phyloP scores from a whole-genome alignment of 495 filamentous ascomycete genomes.

The Penicillium silybi region DNA sequence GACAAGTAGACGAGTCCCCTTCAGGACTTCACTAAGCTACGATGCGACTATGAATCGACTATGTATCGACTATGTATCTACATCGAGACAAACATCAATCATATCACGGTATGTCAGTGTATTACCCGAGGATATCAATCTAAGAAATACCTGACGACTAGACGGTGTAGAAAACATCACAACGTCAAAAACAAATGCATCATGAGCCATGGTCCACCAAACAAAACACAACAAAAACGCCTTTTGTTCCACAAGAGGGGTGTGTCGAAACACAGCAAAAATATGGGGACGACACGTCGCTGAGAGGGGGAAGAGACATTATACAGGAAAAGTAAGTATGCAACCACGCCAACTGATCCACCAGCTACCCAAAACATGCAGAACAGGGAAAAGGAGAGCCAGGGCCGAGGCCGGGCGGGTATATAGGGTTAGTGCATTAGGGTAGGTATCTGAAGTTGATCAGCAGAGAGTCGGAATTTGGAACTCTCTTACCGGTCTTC shows the following conservation, averaged over 20 bases:
- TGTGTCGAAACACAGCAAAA: neutral
- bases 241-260: constrained; percentile 4
- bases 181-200: constrained; percentile 9
- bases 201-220: constrained; percentile 12
- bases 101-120: neutral
- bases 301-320: constrained; percentile 11
- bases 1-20: no score
- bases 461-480: neutral
- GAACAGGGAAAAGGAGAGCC: neutral
- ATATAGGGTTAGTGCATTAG: neutral
- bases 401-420: neutral
- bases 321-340: constrained; percentile 14
- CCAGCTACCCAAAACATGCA: constrained; percentile 9
- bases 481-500: constrained; percentile 18
- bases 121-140: constrained; percentile 6
- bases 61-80: no score
- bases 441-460: neutral
- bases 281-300: constrained; percentile 3
- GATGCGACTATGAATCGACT: no score
- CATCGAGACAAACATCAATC: neutral
- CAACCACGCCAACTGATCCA: constrained; percentile 13
- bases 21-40: no score
- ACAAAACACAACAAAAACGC: constrained; percentile 11
- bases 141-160: constrained; percentile 2
- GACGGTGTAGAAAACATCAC: neutral